Evolutionary conservation across 352 stramenopile species (phyloP), one percentile per base, ranked within the genome.

Genomic region (Phytophthora citricola): DNA sequence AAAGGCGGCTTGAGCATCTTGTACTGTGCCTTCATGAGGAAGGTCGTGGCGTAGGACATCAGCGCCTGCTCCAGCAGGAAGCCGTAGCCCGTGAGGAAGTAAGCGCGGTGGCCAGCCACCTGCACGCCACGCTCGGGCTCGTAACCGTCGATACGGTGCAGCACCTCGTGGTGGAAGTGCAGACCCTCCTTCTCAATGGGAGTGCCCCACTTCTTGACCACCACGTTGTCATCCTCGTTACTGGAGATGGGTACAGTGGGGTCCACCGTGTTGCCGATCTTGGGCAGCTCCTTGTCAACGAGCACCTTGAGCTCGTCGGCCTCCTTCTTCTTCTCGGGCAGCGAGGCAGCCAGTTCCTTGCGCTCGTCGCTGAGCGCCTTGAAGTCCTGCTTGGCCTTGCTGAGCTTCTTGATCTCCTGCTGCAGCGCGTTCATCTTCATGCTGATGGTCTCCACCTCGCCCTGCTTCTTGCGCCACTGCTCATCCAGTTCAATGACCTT

Each of bases 131-230:
- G 87, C 50, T 98, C 90, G 4, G 98, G 98, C 83, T 99, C 98
- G 81, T 99, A 99, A 20, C 98, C 98, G 54, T 98, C 98, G 72
- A 99, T 99, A 57, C 96, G 95, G 87, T 98, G 98, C 43, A 99
- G 87, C 44, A 99, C 85, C 74, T 98, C 92, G 78, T 98, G 93
- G 76, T 98, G 95, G 49, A 94, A 98, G 50, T 96, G 88, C 60
- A 98, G 91, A n/a, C 78, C 86, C 0, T 94, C 87, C 67, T 92
- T 80, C 57, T 90, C 71, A 29, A 85, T 71, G 47, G 78, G 75
- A 32, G 73, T 65, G 46, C 85, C 87, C 86, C 92, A 97, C 38
- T 95, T 79, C 52, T 78, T 83, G 24, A 98, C 86, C 11, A 99
- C 96, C 27, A 98, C 73, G 73, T 99, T 99, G 55, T 98, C 92